A percentile compares a stretch with the other conserved stretches of the same genome.
These are phyloP conservation scores for Melanomma pulvis-pyrius DNA, from an alignment of 495 filamentous ascomycete genomes.

Conservation along the genomic window DNA sequence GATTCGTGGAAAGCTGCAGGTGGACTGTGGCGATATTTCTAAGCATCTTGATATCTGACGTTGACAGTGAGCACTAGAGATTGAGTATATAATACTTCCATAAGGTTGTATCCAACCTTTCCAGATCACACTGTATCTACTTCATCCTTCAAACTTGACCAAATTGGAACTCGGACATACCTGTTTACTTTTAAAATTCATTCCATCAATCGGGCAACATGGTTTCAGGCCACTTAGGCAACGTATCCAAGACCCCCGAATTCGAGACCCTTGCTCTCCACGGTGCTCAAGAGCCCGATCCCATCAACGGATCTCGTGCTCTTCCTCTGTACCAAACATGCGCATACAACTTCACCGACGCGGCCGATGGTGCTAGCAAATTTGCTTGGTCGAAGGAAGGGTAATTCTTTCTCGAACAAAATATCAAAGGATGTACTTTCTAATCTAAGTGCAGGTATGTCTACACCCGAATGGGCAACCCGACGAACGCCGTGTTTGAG, in stretches of 20 bases:
- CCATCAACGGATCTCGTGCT: slow-evolving; percentile 49
- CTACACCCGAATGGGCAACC: slow-evolving; percentile 52
- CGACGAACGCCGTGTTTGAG: slow-evolving; percentile 50
- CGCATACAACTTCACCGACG: slow-evolving; percentile 51
- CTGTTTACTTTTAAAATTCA: neutral
- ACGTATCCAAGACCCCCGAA: slow-evolving; percentile 36
- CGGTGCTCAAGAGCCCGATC: slow-evolving; percentile 50
- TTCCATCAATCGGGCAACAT: neutral
- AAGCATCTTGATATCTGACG: too few relatives aligned
- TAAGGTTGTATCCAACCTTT: too few relatives aligned
- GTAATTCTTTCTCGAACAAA: neutral
- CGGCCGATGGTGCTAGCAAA: slow-evolving; percentile 50
- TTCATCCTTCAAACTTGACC: too few relatives aligned
- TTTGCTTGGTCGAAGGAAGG: slow-evolving; percentile 51
- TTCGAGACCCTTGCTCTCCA: slow-evolving; percentile 50
- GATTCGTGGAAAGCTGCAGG: too few relatives aligned
- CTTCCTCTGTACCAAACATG: slow-evolving; percentile 49
- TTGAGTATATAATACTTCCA: too few relatives aligned
- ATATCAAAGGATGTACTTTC: too few relatives aligned
- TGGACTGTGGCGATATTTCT: too few relatives aligned
- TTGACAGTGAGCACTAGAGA: too few relatives aligned
- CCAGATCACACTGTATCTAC: too few relatives aligned
- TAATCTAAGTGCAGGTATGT: slow-evolving; percentile 39
- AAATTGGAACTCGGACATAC: too few relatives aligned
- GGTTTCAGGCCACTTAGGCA: slow-evolving; percentile 11